A percentile compares a stretch with the other conserved stretches of the same genome.
phyloP scores from a whole-genome alignment of 2,329 filamentous ascomycete species.

The Diplodia mutila region DNA sequence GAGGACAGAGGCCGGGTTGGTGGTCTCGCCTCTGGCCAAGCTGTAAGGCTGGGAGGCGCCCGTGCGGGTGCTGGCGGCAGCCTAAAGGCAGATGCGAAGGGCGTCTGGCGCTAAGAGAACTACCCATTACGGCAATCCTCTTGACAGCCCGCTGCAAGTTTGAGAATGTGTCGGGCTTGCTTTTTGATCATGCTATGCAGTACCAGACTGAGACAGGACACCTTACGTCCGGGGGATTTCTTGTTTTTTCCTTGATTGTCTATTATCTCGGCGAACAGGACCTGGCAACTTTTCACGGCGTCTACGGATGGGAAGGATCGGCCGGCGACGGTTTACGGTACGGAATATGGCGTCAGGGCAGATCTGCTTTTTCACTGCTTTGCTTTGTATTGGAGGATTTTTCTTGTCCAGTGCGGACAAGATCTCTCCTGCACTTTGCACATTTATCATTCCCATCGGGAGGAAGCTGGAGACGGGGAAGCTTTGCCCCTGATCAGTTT shows the following conservation, averaged over 20 bases:
- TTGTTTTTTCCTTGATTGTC: background rate
- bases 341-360: background rate
- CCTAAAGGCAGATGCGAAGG: slow-evolving; percentile 25
- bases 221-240: background rate
- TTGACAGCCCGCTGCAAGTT: background rate
- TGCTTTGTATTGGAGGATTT: background rate
- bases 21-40: slow-evolving; percentile 38
- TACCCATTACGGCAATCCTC: background rate
- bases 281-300: background rate
- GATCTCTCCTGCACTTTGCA: background rate
- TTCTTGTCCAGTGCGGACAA: background rate
- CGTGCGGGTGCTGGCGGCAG: slow-evolving; percentile 26
- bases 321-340: background rate
- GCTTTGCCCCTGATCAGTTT: background rate
- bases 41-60: slow-evolving; percentile 30
- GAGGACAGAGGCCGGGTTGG: slow-evolving; percentile 36
- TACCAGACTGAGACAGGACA: background rate
- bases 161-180: background rate
- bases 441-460: background rate
- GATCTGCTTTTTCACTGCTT: background rate
- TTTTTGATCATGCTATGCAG: background rate
- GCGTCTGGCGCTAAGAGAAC: slow-evolving; percentile 26
- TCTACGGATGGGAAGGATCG: background rate
- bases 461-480: background rate
- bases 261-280: background rate